phyloP scores from a whole-genome alignment of 2,329 filamentous ascomycete species.

The Aureobasidium musti region DNA sequence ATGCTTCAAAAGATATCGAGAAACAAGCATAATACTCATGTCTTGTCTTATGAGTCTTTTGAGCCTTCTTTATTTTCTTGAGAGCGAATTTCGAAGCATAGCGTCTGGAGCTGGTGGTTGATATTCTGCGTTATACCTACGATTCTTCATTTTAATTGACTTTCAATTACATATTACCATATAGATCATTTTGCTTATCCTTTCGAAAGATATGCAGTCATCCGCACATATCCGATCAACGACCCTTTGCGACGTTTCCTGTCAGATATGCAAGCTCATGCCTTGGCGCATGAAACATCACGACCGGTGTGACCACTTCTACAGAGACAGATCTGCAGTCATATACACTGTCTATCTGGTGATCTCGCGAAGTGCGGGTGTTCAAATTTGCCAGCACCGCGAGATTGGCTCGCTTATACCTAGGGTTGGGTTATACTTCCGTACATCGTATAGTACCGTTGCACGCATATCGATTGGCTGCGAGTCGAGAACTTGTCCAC shows the following conservation, averaged over 20 bases:
- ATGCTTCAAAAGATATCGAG: slow-evolving; percentile 14
- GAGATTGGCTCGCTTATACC: background rate
- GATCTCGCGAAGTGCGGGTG: background rate
- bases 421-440: background rate
- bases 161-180: background rate
- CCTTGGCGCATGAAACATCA: background rate
- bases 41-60: background rate
- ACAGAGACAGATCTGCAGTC: background rate
- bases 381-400: background rate
- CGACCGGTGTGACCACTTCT: background rate
- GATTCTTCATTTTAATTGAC: background rate
- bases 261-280: background rate
- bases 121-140: slow-evolving; percentile 10
- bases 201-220: background rate
- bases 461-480: slow-evolving; percentile 15
- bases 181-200: background rate
- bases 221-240: background rate
- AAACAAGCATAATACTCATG: slow-evolving; percentile 20
- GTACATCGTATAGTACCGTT: slow-evolving; percentile 21
- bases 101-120: background rate
- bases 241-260: background rate
- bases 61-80: background rate
- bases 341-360: background rate
- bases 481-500: background rate
- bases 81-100: background rate